Conservation (phyloP, 352 stramenopile species). For the Pythium rhizo-oryzae region DNA sequence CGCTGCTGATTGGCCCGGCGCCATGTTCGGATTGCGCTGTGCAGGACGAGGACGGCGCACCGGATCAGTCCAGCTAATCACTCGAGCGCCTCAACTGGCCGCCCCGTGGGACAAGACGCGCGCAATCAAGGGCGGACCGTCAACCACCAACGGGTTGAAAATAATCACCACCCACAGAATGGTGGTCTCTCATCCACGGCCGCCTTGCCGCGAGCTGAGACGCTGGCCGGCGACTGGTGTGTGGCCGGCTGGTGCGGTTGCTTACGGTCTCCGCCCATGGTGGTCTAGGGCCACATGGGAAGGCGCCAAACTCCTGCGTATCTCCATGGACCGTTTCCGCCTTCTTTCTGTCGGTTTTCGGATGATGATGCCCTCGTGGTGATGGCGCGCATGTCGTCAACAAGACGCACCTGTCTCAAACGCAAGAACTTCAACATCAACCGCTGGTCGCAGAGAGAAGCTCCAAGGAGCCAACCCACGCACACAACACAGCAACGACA, state of each 20-base stretch:
- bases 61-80: too few species aligned
- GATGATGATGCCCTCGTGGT: neutral
- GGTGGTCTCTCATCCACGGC: too few species aligned
- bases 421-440: neutral
- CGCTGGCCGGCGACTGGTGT: too few species aligned
- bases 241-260: too few species aligned
- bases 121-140: neutral
- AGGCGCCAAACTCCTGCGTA: too few species aligned
- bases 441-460: too few species aligned
- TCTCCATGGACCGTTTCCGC: neutral
- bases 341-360: neutral
- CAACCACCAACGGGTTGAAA: neutral
- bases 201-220: too few species aligned
- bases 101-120: neutral
- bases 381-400: slow-evolving; percentile 17
- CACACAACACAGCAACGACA: neutral
- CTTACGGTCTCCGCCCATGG: too few species aligned
- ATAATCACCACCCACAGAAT: neutral
- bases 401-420: neutral
- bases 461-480: neutral
- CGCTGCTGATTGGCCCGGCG: neutral
- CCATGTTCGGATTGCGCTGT: neutral
- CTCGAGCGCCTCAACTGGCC: too few species aligned
- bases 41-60: too few species aligned
- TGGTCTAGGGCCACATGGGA: too few species aligned